phyloP scores from a whole-genome alignment of 2,329 filamentous ascomycete species.

The Paraphaeosphaeria sporulosa region DNA sequence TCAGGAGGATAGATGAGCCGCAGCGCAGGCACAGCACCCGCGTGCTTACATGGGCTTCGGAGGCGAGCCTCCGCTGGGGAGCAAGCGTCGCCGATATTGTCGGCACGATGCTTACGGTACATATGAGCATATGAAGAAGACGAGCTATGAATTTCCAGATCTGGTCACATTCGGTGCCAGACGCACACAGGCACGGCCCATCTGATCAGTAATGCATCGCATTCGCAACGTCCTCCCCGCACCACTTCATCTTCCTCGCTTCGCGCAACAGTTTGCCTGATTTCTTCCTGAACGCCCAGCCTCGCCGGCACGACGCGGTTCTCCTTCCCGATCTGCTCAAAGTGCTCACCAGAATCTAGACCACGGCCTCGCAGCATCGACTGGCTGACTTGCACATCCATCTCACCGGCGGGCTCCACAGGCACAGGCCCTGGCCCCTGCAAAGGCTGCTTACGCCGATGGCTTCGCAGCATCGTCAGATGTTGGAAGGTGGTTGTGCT shows the following conservation, averaged over 20 bases:
- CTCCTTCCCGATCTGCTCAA: constrained; percentile 8
- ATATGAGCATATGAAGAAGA: no score
- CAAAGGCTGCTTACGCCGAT: not conserved
- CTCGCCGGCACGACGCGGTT: not conserved
- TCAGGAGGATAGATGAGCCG: not conserved
- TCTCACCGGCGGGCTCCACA: not conserved
- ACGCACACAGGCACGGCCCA: not conserved
- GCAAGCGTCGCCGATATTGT: not conserved
- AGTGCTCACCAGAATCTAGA: constrained; percentile 5
- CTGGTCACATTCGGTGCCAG: no score
- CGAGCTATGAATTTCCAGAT: no score
- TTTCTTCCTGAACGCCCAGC: constrained; percentile 8
- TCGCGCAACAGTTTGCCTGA: not conserved
- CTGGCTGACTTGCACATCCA: no score
- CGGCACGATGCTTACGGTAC: no score
- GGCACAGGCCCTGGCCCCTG: not conserved
- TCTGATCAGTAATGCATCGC: not conserved
- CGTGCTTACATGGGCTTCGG: not conserved
- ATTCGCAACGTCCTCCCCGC: not conserved
- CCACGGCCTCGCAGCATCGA: not conserved
- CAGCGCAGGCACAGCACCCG: not conserved
- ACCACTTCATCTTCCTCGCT: no score
- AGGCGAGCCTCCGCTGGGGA: not conserved
- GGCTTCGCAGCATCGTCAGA: no score
- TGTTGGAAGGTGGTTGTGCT: not conserved